Evolutionary conservation across 140 eudicot genomes (phyloP), one percentile per base, ranked within the genome.

Genomic region (Bidens hawaiensis): DNA sequence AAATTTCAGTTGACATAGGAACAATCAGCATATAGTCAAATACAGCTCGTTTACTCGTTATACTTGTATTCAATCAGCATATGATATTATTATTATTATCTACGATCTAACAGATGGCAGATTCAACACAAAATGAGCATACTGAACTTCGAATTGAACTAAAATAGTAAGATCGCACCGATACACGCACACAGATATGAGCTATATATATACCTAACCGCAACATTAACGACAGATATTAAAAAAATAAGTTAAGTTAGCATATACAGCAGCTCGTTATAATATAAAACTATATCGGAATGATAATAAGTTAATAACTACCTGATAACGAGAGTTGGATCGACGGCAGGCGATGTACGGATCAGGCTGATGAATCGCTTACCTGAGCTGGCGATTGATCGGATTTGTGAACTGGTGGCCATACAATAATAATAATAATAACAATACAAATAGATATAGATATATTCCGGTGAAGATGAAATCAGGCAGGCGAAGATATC

Each of bases 351-450:
- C 19, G 71, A 63, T 14, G 52, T 38, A 36, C 75, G 83, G 85
- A 83, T 80, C 83, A 80, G 87, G 75, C 40, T 74, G 52, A 77
- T 64, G 4, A 87, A 76, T 46, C 75, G 81, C 73, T 86, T 79
- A 19, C 85, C 90, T 60, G 75, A 75, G 56, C 60, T 69, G 38
- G 63, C 68, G 68, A 82, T 33, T 64, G 75, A 60, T 19, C 77
- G 83, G 42, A 54, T 19, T 24, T 64, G 64, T 73, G 72, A 72
- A 69, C 49, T 83, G 71, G 83, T 75, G 81, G 91, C 95, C 95
- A 86, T 86, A 78, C 81, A 77, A 79, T 30, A 57, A 38, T 0
- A 4, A 23, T 28, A n/a, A n/a, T n/a, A n/a, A n/a, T n/a, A n/a
- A n/a, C n/a, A n/a, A n/a, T n/a, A n/a, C n/a, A n/a, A n/a, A n/a